Conservation (phyloP, 306 rosid genomes). For the Chamaecrista fasciculata region DNA sequence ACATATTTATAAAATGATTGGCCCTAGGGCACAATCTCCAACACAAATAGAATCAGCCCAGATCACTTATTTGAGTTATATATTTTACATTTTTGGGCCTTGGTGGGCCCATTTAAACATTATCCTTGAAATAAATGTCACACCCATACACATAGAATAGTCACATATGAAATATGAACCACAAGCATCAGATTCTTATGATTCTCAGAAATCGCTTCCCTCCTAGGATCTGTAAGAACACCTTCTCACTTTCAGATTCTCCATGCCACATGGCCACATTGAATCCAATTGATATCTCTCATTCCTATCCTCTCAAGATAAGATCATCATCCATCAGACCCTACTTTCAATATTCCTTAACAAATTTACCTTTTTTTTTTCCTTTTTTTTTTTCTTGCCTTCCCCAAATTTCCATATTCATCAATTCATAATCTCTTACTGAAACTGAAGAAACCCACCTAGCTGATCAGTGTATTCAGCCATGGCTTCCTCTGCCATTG, state of each 20-base stretch:
- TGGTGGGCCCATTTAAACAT: not conserved
- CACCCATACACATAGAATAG: not conserved
- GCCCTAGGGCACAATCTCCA: too few species aligned
- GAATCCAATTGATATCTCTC: conserved; percentile 36
- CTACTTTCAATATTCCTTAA: too few species aligned
- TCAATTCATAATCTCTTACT: not conserved
- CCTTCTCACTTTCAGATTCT: conserved; percentile 43
- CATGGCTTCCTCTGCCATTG: conserved; percentile 27
- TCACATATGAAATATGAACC: conserved; percentile 38
- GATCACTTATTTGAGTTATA: too few species aligned
- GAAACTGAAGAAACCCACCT: too few species aligned
- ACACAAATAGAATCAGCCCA: too few species aligned
- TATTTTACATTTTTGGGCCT: too few species aligned
- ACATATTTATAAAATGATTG: too few species aligned
- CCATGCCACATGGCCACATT: conserved; percentile 48
- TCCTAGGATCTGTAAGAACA: conserved; percentile 20
- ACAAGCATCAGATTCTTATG: conserved; percentile 28
- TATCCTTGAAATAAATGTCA: not conserved
- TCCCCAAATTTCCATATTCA: not conserved
- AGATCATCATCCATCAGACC: conserved; percentile 45
- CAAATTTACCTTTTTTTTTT: not conserved
- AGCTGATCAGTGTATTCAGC: conserved; percentile 3
- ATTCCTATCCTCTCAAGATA: conserved; percentile 60
- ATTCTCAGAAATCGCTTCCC: conserved; percentile 43
- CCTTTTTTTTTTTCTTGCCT: not conserved